phyloP scores from a whole-genome alignment of 1,284 basidiomycete species.

The Blastosporella zonata region DNA sequence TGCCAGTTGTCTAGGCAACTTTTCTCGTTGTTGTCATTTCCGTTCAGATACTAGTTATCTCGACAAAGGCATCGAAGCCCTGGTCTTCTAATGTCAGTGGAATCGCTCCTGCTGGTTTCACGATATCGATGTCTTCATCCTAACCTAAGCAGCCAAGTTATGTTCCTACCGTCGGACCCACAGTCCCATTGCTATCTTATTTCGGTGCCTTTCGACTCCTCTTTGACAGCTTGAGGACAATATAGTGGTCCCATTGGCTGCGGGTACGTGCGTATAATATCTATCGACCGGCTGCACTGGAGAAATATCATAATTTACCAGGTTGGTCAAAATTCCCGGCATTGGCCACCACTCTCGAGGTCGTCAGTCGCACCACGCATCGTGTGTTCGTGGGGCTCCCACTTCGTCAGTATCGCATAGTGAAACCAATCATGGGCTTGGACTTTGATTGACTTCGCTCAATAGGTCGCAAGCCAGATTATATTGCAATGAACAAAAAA shows the following conservation, averaged over 20 bases:
- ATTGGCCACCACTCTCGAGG: slow-evolving; percentile 9
- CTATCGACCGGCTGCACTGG: slow-evolving; percentile 15
- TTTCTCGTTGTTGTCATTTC: too few relatives aligned
- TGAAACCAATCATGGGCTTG: not conserved
- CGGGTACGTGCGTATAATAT: slow-evolving; percentile 22
- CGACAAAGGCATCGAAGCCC: too few relatives aligned
- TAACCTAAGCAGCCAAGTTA: too few relatives aligned
- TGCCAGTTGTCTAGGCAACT: too few relatives aligned
- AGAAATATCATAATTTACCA: slow-evolving; percentile 3
- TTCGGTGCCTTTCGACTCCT: slow-evolving; percentile 16
- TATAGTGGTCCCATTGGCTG: slow-evolving; percentile 18
- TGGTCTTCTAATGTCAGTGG: too few relatives aligned
- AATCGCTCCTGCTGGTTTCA: too few relatives aligned
- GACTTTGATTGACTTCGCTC: not conserved
- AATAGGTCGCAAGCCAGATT: slow-evolving; percentile 14
- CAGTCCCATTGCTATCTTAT: slow-evolving; percentile 17
- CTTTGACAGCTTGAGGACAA: slow-evolving; percentile 8
- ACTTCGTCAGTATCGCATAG: slow-evolving; percentile 8
- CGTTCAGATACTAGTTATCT: too few relatives aligned
- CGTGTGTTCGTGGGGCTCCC: slow-evolving; percentile 18
- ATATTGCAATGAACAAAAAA: slow-evolving; percentile 8
- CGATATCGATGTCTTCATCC: too few relatives aligned
- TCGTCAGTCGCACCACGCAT: slow-evolving; percentile 10
- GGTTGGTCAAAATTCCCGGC: slow-evolving; percentile 15
- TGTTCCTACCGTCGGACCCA: slow-evolving; percentile 19